A percentile compares a stretch with the other conserved stretches of the same genome.
Evolutionary conservation across 2,329 filamentous ascomycete genomes (phyloP).

Genomic region (Didymella pomorum): DNA sequence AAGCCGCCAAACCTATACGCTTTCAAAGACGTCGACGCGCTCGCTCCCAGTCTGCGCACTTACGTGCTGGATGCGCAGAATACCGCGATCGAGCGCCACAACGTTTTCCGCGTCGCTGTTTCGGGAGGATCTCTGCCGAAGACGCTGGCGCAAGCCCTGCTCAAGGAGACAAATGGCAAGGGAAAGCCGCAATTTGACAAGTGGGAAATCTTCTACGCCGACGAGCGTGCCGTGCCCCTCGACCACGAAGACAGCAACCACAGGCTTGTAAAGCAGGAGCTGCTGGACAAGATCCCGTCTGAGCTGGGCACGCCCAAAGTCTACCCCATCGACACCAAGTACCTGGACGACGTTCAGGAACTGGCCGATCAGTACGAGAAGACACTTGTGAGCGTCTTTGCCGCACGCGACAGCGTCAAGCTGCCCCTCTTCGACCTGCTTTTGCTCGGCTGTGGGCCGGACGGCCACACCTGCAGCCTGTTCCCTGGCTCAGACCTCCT

Average conservation of each 20-base stretch:
- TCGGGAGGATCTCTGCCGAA: slow-evolving; percentile 94
- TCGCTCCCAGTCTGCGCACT: slow-evolving; percentile 78
- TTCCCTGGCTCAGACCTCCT: slow-evolving; percentile 91
- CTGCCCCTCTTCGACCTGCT: slow-evolving; percentile 94
- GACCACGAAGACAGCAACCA: slow-evolving; percentile 96
- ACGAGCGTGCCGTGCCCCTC: slow-evolving; percentile 93
- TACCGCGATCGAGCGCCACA: slow-evolving; percentile 79
- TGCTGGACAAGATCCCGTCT: slow-evolving; percentile 85
- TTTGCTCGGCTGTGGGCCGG: slow-evolving; percentile 90
- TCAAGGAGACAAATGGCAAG: slow-evolving; percentile 63
- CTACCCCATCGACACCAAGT: slow-evolving; percentile 76
- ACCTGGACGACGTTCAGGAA: slow-evolving; percentile 83
- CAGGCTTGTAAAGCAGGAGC: slow-evolving; percentile 81
- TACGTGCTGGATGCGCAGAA: slow-evolving; percentile 86
- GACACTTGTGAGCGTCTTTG: slow-evolving; percentile 83
- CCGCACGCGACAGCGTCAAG: slow-evolving; percentile 90
- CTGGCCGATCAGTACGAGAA: slow-evolving; percentile 95
- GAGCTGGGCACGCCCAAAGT: slow-evolving; percentile 73
- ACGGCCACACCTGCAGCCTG: slow-evolving; percentile 95
- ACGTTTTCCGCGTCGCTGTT: slow-evolving; percentile 87
- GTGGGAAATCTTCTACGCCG: slow-evolving; percentile 99
- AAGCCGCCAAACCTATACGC: slow-evolving; percentile 73
- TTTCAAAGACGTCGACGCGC: slow-evolving; percentile 72
- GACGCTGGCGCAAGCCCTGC: slow-evolving; percentile 83
- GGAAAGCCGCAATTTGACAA: slow-evolving; percentile 79